These are phyloP conservation scores for Cadophora malorum DNA, from an alignment of 2,329 filamentous ascomycete genomes.

Conservation along the genomic window DNA sequence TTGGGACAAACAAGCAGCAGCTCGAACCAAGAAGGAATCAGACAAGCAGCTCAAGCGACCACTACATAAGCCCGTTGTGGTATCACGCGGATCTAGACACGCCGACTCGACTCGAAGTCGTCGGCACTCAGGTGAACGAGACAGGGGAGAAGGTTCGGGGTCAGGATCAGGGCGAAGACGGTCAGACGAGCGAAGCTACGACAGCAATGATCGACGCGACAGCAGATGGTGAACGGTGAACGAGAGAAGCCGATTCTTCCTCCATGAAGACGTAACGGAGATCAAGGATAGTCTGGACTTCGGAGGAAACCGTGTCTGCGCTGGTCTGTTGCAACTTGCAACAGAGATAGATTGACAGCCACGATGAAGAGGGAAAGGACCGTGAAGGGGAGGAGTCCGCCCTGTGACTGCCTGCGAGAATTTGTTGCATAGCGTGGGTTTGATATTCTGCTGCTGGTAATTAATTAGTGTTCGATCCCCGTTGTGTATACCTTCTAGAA, in stretches of 20 bases:
- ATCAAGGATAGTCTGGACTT: conserved; percentile 1
- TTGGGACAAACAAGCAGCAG: conserved; percentile 63
- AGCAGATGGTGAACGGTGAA: conserved; percentile 29
- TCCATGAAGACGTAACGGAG: not conserved
- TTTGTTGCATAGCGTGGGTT: conserved; percentile 18
- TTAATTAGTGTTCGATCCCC: not conserved
- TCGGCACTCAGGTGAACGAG: conserved; percentile 36
- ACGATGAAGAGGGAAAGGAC: conserved; percentile 15
- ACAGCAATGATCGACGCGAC: conserved; percentile 27
- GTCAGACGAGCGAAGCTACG: conserved; percentile 36
- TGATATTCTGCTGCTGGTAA: not conserved
- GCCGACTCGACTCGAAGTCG: conserved; percentile 28
- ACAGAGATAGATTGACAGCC: not conserved
- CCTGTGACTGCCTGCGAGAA: not conserved
- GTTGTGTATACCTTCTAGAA: too few species aligned
- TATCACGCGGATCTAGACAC: conserved; percentile 51
- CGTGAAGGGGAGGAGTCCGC: not conserved
- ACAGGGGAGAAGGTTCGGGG: conserved; percentile 26
- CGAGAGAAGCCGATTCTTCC: not conserved
- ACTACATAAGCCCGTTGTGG: conserved; percentile 60
- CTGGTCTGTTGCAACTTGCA: not conserved
- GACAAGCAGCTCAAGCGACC: conserved; percentile 61
- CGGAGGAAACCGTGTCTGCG: not conserved
- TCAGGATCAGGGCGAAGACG: conserved; percentile 28
- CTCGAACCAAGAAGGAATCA: conserved; percentile 51